phyloP scores from a whole-genome alignment of 2,329 filamentous ascomycete genomes.

The Pseudocercospora eumusae region DNA sequence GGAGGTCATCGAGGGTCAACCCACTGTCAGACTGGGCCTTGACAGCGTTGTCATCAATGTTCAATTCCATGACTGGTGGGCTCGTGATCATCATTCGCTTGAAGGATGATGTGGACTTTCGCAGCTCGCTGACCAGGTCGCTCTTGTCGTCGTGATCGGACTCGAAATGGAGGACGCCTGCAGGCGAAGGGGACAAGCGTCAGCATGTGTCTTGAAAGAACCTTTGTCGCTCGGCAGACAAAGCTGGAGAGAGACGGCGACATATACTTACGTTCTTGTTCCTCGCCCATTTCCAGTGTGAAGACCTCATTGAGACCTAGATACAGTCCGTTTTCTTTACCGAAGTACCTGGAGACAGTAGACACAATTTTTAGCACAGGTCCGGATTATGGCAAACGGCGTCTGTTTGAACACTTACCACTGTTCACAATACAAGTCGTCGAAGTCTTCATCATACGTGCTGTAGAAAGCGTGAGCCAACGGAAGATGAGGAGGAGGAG shows the following conservation, averaged over 20 bases:
- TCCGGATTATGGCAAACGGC: background rate
- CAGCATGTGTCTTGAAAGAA: too few relatives aligned
- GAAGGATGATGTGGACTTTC: background rate
- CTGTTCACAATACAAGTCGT: background rate
- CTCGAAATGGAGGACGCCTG: background rate
- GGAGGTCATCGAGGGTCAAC: background rate
- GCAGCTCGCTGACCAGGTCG: background rate
- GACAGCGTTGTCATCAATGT: background rate
- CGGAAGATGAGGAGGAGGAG: background rate
- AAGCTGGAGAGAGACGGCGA: too few relatives aligned
- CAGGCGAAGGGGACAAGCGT: too few relatives aligned
- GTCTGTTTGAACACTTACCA: background rate
- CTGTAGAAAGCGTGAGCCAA: background rate
- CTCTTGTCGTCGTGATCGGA: constrained; percentile 6
- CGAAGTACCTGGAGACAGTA: background rate
- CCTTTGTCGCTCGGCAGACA: too few relatives aligned
- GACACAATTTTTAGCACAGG: background rate
- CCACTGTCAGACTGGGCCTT: background rate
- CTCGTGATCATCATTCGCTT: constrained; percentile 1
- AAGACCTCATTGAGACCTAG: constrained; percentile 4
- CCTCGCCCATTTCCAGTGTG: background rate
- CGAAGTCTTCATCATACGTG: background rate
- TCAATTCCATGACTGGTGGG: background rate
- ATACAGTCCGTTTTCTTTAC: background rate
- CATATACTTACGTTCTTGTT: background rate